These are phyloP conservation scores for Lavandula angustifolia DNA, from an alignment of 257 asterid species.

Conservation along the genomic window DNA sequence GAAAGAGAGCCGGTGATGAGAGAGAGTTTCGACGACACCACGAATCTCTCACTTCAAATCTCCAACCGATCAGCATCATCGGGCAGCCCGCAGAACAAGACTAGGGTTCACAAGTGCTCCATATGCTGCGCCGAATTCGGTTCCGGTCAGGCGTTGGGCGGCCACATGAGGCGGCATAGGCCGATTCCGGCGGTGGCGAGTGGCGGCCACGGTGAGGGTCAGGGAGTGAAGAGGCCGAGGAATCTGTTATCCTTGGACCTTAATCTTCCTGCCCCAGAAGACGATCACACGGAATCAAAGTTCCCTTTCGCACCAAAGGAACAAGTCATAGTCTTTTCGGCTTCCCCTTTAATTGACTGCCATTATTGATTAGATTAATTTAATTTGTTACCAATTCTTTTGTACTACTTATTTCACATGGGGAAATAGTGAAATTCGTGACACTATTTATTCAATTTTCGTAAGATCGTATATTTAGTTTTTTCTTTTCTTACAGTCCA, in stretches of 20 bases:
- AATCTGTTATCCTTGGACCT: conserved; percentile 68
- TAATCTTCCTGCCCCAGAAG: conserved; percentile 89
- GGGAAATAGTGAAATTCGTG: conserved; percentile 41
- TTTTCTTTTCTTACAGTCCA: conserved; percentile 11
- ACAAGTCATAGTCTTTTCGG: conserved; percentile 69
- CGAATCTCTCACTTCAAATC: conserved; percentile 55
- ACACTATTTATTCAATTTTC: conserved; percentile 29
- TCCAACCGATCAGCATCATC: conserved; percentile 16
- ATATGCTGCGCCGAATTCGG: conserved; percentile 80
- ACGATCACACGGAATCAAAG: conserved; percentile 46
- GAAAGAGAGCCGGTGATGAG: conserved; percentile 27
- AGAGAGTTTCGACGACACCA: conserved; percentile 28
- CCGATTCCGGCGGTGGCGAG: conserved; percentile 45
- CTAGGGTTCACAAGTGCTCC: conserved; percentile 79
- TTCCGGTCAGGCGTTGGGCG: conserved; percentile 94
- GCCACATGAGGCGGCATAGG: conserved; percentile 96
- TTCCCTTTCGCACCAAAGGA: conserved; percentile 57
- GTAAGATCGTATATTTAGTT: neutral
- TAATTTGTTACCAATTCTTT: conserved; percentile 32
- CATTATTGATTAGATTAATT: conserved; percentile 51
- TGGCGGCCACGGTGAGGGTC: conserved; percentile 32
- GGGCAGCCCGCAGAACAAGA: conserved; percentile 26
- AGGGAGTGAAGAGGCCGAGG: conserved; percentile 52
- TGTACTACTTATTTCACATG: conserved; percentile 23
- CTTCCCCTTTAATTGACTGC: conserved; percentile 81